phyloP scores from a whole-genome alignment of 2,329 filamentous ascomycete species.

The Exophiala xenobiotica region DNA sequence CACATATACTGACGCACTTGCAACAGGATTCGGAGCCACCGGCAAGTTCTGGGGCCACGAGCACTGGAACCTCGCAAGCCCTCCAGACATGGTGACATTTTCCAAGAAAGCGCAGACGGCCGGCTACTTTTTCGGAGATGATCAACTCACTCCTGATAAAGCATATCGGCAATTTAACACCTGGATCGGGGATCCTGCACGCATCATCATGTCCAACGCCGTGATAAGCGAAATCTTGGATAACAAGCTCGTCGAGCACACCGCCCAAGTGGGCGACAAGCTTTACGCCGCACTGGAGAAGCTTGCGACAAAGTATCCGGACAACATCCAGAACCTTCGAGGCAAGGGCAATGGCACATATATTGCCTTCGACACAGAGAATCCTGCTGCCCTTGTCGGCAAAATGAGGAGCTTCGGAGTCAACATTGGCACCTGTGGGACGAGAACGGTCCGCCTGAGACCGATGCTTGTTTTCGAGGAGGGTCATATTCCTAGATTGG shows the following conservation, averaged over 20 bases:
- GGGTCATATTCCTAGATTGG: conserved; percentile 78
- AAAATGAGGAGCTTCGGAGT: conserved; percentile 77
- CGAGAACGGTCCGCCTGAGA: conserved; percentile 71
- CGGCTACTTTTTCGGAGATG: conserved; percentile 86
- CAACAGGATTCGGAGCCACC: conserved; percentile 62
- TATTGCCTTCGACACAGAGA: conserved; percentile 83
- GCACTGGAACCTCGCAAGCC: conserved; percentile 77
- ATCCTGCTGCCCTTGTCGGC: conserved; percentile 73
- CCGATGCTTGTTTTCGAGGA: conserved; percentile 94
- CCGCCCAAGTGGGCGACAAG: conserved; percentile 75
- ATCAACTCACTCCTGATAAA: conserved; percentile 79
- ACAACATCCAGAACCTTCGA: conserved; percentile 76
- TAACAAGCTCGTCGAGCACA: conserved; percentile 73
- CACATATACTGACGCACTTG: neutral
- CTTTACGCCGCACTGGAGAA: conserved; percentile 68
- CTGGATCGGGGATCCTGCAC: conserved; percentile 93
- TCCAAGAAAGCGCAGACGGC: conserved; percentile 93
- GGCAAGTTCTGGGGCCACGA: conserved; percentile 97
- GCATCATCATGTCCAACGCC: conserved; percentile 79
- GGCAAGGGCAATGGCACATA: conserved; percentile 89
- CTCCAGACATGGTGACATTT: conserved; percentile 93
- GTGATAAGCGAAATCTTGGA: conserved; percentile 80
- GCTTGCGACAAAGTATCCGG: conserved; percentile 69
- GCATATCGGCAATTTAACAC: conserved; percentile 96
- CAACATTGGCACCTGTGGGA: conserved; percentile 83